Evolutionary conservation across 306 rosid genomes (phyloP), one percentile per base, ranked within the genome.

Genomic region (Alnus glutinosa): DNA sequence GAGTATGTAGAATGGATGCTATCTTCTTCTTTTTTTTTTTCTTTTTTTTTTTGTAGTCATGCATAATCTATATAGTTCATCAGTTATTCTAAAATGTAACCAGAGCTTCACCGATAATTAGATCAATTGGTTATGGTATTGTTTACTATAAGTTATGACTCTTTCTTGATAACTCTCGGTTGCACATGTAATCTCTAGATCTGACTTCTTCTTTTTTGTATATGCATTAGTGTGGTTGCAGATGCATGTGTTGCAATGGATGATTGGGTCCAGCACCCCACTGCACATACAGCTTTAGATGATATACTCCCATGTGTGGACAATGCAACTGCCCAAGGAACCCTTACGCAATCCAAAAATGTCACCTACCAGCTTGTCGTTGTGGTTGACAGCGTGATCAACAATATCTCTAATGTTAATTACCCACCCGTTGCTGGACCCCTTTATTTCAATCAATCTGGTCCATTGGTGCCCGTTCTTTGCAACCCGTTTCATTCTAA

Each of bases 231-330:
- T 83, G 92, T 64, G 81, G 83, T 83, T 74, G 97, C 80, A 15
- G 97, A 95, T 84, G 68, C 97, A 11, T 92, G 97, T 80, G 92
- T 92, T 59, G 89, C 96, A 4, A 91, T 92, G 97, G 88, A 92
- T 39, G 97, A 95, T 9, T 95, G 98, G 98, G 88, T 88, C 51
- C 76, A 74, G 76, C 84, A 90, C 52, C 98, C 97, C 2, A 88
- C 86, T 0, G 85, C 85, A n/a, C 86, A 88, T 32, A 95, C 98
- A 36, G 90, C 98, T 42, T 66, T 95, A 69, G 98, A 95, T 78
- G 93, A 91, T 15, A 82, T 92, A 7, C 87, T 95, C 44, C 98
- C 98, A 9, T 92, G 98, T 7, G 95, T 91, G 77, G 91, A 91
- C 44, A 88, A 88, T 10, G 81, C 84, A 68, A 82, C 90, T 7